These are phyloP conservation scores for Leccinum longicurvipes DNA, from an alignment of 768 basidiomycete species.

Conservation along the genomic window DNA sequence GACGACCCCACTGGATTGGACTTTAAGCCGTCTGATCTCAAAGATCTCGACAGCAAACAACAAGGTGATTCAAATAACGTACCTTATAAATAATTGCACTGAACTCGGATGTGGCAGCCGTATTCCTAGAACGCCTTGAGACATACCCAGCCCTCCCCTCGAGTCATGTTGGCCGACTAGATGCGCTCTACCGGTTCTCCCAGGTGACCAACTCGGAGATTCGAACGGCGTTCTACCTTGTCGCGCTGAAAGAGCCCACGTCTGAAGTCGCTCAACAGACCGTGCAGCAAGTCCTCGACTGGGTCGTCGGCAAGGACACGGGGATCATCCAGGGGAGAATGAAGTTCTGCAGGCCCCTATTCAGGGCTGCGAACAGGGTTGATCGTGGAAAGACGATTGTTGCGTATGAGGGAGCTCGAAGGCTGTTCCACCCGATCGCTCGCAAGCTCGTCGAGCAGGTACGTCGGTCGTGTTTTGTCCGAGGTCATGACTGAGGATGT, in stretches of 20 bases:
- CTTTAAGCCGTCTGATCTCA: slow-evolving; percentile 46
- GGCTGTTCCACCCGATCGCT: slow-evolving; percentile 50
- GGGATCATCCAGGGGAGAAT: slow-evolving; percentile 48
- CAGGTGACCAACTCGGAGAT: slow-evolving; percentile 49
- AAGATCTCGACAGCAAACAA: slow-evolving; percentile 49
- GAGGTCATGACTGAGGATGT: background rate
- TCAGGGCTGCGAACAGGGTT: slow-evolving; percentile 38
- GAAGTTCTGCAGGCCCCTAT: slow-evolving; percentile 53
- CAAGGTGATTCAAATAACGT: slow-evolving; percentile 31
- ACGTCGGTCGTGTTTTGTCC: background rate
- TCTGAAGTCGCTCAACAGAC: slow-evolving; percentile 32
- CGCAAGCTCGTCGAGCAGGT: slow-evolving; percentile 49
- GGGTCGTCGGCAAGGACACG: slow-evolving; percentile 42
- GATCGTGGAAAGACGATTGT: slow-evolving; percentile 34
- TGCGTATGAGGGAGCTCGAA: slow-evolving; percentile 33
- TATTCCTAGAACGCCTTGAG: slow-evolving; percentile 57
- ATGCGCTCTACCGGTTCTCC: slow-evolving; percentile 42
- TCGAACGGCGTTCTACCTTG: slow-evolving; percentile 47
- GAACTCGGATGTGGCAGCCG: slow-evolving; percentile 32
- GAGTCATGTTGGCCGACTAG: slow-evolving; percentile 40
- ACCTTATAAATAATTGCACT: background rate
- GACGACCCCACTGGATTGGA: slow-evolving; percentile 32
- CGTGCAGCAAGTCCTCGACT: slow-evolving; percentile 38
- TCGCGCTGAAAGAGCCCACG: slow-evolving; percentile 41
- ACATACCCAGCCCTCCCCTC: slow-evolving; percentile 40